phyloP scores from a whole-genome alignment of 2,329 filamentous ascomycete genomes.

The Trichoderma pleuroti region DNA sequence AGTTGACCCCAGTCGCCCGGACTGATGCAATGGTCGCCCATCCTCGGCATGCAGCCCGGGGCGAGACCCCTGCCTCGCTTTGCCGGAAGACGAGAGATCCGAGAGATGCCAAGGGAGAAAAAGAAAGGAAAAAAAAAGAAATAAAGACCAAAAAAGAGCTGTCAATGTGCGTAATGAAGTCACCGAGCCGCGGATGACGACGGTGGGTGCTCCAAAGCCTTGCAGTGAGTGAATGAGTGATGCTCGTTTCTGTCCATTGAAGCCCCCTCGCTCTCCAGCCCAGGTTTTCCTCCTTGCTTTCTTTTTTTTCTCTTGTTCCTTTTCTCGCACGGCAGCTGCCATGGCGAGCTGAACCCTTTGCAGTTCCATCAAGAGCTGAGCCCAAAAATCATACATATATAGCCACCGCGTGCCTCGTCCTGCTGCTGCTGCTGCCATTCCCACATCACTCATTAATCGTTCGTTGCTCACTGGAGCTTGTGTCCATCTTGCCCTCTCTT shows the following conservation, averaged over 20 bases:
- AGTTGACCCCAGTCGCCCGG: background rate
- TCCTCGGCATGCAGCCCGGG: conserved; percentile 5
- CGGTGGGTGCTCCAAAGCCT: background rate
- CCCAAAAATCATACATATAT: background rate
- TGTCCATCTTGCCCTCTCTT: background rate
- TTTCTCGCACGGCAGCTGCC: no score
- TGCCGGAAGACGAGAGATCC: conserved; percentile 8
- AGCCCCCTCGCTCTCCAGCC: background rate
- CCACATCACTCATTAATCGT: background rate
- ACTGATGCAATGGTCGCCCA: conserved; percentile 10
- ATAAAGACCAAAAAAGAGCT: background rate
- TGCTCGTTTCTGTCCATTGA: background rate
- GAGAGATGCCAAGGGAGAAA: background rate
- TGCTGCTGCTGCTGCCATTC: background rate
- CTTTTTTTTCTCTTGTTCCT: no score
- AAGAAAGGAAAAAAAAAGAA: background rate
- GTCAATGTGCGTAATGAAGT: background rate
- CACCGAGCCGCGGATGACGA: conserved; percentile 6
- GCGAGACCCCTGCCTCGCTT: background rate
- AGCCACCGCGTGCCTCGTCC: background rate
- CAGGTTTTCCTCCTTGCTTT: background rate
- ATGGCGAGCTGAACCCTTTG: background rate
- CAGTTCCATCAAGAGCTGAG: no score
- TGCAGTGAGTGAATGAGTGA: background rate
- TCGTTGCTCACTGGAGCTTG: background rate